phyloP scores from a whole-genome alignment of 805 yeast genomes.

The Yamadazyma sp. region DNA sequence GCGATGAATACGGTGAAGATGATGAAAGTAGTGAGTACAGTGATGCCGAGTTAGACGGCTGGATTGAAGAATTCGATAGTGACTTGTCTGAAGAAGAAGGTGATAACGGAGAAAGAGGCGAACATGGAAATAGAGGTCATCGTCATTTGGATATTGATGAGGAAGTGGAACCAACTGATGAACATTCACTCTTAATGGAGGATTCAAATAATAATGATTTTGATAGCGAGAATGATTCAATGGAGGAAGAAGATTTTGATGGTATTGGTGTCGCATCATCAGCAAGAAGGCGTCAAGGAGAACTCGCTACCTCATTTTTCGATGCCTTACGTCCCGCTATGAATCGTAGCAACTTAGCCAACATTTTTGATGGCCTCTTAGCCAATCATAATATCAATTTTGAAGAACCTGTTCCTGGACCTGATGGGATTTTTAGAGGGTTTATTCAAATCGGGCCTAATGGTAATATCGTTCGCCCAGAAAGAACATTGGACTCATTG shows the following conservation, averaged over 20 bases:
- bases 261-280: conserved; percentile 13
- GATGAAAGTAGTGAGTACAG: conserved; percentile 30
- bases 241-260: conserved; percentile 21
- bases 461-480: conserved; percentile 16
- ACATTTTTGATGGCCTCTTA: conserved; percentile 15
- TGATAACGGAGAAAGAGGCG: conserved; percentile 16
- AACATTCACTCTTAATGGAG: not conserved
- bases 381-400: conserved; percentile 12
- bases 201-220: conserved; percentile 19
- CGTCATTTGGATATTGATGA: conserved; percentile 3
- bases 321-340: conserved; percentile 24
- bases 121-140: not conserved
- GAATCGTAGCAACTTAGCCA: conserved; percentile 15
- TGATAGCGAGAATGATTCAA: conserved; percentile 19
- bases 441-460: conserved; percentile 21
- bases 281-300: conserved; percentile 18
- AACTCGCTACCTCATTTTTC: conserved; percentile 23
- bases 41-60: conserved; percentile 37
- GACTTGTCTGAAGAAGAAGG: conserved; percentile 17
- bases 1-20: conserved; percentile 23
- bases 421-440: conserved; percentile 19
- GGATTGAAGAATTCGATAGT: conserved; percentile 38
- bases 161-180: conserved; percentile 6
- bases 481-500: conserved; percentile 22
- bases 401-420: conserved; percentile 9